Conservation (phyloP, 1,139 yeast genomes). For the Suhomyces ambrosiae region DNA sequence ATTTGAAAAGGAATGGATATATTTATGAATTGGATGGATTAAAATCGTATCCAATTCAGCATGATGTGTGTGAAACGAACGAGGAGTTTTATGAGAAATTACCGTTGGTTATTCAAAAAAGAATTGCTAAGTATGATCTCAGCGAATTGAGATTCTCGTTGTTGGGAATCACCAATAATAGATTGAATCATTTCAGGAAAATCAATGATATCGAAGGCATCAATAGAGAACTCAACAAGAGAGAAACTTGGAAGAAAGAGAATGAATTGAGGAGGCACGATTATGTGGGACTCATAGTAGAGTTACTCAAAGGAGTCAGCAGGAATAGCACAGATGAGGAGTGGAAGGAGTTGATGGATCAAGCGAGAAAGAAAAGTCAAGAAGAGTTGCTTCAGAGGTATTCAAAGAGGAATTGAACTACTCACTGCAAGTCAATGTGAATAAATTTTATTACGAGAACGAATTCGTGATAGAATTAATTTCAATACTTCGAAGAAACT, state of each 20-base stretch:
- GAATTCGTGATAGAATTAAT: too few species aligned
- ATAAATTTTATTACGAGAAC: too few species aligned
- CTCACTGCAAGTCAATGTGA: too few species aligned
- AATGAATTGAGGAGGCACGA: conserved; percentile 56
- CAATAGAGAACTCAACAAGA: conserved; percentile 33
- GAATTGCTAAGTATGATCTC: conserved; percentile 49
- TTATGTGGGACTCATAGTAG: conserved; percentile 54
- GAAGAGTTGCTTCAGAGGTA: conserved; percentile 12
- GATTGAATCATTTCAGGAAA: conserved; percentile 38
- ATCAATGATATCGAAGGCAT: conserved; percentile 40
- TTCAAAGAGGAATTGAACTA: conserved; percentile 2
- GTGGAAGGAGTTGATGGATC: conserved; percentile 42
- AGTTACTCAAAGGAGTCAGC: conserved; percentile 45
- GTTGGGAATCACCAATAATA: conserved; percentile 57
- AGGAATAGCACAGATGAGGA: conserved; percentile 41
- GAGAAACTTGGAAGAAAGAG: conserved; percentile 43
- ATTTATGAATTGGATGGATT: conserved; percentile 73
- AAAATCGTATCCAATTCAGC: conserved; percentile 59
- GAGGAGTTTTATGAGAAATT: conserved; percentile 48
- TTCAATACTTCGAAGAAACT: too few species aligned
- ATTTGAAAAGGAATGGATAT: conserved; percentile 45
- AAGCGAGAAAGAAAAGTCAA: conserved; percentile 31
- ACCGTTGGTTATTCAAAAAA: conserved; percentile 44
- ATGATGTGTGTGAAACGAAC: conserved; percentile 41
- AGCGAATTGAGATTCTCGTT: conserved; percentile 62